A percentile compares a stretch with the other conserved stretches of the same genome.
Evolutionary conservation across 257 asterid species (phyloP).

Genomic region (Solanum chaucha): DNA sequence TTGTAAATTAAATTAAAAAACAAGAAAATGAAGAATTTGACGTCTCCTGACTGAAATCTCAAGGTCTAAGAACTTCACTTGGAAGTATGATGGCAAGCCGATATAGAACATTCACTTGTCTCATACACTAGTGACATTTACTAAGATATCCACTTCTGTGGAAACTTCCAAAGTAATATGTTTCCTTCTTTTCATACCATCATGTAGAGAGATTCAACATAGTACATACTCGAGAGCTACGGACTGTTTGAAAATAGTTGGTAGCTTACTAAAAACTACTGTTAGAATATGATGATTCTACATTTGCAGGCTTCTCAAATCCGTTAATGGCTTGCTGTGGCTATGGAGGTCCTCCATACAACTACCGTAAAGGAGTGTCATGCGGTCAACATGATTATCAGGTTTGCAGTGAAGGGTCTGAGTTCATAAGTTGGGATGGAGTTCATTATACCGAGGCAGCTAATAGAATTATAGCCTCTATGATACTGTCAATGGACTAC

Average conservation of each 20-base stretch:
- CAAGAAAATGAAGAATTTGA: neutral
- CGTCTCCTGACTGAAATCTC: neutral
- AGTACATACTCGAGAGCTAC: neutral
- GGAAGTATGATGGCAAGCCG: neutral
- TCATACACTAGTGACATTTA: neutral
- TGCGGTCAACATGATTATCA: conserved; percentile 56
- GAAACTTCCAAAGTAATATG: neutral
- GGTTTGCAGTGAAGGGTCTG: conserved; percentile 45
- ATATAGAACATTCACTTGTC: neutral
- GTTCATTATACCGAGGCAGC: conserved; percentile 86
- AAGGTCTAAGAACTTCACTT: neutral
- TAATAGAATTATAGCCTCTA: conserved; percentile 46
- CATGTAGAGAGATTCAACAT: neutral
- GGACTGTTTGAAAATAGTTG: neutral
- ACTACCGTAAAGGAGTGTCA: conserved; percentile 31
- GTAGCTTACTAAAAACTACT: neutral
- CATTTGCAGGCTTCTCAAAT: conserved; percentile 42
- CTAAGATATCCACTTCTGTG: neutral
- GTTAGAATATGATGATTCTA: neutral
- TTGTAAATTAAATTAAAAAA: neutral
- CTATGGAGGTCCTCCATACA: conserved; percentile 78
- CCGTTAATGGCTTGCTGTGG: conserved; percentile 89
- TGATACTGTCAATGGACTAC: conserved; percentile 49
- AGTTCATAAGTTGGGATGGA: conserved; percentile 69
- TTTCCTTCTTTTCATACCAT: neutral